Conservation (phyloP, 352 stramenopile genomes). For the Globisporangium abappressorium region DNA sequence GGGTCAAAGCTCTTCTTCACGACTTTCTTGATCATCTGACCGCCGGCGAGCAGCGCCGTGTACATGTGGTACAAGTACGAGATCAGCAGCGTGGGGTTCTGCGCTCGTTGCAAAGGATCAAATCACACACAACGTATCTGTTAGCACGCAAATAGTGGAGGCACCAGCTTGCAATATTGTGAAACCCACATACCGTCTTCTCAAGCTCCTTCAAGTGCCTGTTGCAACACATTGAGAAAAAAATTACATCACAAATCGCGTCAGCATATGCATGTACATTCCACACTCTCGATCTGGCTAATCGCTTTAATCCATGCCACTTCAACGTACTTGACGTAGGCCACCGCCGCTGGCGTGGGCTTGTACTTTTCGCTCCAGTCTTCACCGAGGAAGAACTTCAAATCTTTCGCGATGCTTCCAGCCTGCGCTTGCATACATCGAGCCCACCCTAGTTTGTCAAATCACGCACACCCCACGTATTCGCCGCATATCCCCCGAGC, state of each 20-base stretch:
- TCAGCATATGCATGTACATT: neutral
- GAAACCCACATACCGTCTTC: slow-evolving; percentile 31
- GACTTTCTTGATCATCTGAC: slow-evolving; percentile 62
- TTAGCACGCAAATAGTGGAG: neutral
- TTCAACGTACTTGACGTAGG: slow-evolving; percentile 49
- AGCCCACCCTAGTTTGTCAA: neutral
- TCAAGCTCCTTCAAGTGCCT: slow-evolving; percentile 54
- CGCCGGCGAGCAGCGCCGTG: slow-evolving; percentile 59
- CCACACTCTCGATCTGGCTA: neutral
- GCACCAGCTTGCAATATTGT: neutral
- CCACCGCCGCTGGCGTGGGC: slow-evolving; percentile 40
- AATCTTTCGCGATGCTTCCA: slow-evolving; percentile 55
- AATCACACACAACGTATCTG: neutral
- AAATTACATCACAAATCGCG: neutral
- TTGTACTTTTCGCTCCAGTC: slow-evolving; percentile 58
- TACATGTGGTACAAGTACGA: slow-evolving; percentile 79
- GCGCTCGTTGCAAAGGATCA: neutral
- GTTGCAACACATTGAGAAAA: neutral
- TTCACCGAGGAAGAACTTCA: slow-evolving; percentile 56
- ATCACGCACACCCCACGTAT: neutral
- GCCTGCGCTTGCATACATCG: slow-evolving; percentile 28
- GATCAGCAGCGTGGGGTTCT: slow-evolving; percentile 59
- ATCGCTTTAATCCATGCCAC: neutral
- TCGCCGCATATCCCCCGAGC: neutral
- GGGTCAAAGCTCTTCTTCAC: slow-evolving; percentile 57